Evolutionary conservation across 2,329 filamentous ascomycete genomes (phyloP), one percentile per base, ranked within the genome.

Genomic region (Penicillium paneum): DNA sequence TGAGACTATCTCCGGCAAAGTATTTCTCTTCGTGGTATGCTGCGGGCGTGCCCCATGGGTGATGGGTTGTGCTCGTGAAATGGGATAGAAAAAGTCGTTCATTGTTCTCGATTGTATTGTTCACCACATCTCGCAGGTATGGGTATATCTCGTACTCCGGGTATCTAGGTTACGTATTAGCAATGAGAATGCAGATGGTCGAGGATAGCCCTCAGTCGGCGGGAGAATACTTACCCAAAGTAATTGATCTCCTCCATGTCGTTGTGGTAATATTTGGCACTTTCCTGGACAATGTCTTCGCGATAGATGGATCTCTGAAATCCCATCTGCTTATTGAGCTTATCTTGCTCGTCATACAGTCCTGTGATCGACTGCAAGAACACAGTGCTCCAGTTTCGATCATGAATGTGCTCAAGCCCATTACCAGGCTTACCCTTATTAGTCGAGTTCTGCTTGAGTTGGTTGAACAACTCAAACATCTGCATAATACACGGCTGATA

Each of bases 41-140:
- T 2, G 62, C 52, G 3, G 75, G 76, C 8, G 68, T 64, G 19
- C 60, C 67, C 73, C 74, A 78, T 1, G 75, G 74, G 57, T 78
- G 76, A 61, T 78, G 76, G 6, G 67, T 70, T 11, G 67, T 66
- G 56, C 65, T 67, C 2, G 68, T 71, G 28, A 71, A 68, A 46
- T 71, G 68, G 2, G 67, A 69, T 5, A 71, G 54, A 36, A 71
- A 71, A 5, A 70, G 59, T 15, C 67, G 56, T 41, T 63, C 57
- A 0, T 64, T 63, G 1, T 66, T 68, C 12, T 61, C 28, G 7
- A 64, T 57, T 31, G 63, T 59, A 17, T 64, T 39, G 59, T 65
- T 46, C 69, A 68, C 56, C 70, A 73, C 24, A 65, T 76, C 73
- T 29, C 42, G 44, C 26, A 65, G 45, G 15, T 55, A 59, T 21